phyloP scores from a whole-genome alignment of 441 rosid species.

The Adansonia rubrostipa region DNA sequence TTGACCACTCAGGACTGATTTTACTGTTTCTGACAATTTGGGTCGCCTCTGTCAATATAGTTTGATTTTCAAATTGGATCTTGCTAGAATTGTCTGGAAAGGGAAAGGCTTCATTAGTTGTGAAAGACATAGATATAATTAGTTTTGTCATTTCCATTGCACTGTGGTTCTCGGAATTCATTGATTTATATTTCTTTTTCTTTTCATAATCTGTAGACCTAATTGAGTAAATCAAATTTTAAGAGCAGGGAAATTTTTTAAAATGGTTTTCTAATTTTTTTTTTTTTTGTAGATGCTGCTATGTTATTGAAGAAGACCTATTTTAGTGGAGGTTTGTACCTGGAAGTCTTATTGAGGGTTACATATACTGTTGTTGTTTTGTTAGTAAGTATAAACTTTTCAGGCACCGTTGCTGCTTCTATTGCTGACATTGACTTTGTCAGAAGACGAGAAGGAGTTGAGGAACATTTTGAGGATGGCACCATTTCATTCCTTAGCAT shows the following conservation, averaged over 20 bases:
- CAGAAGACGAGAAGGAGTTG: constrained; percentile 81
- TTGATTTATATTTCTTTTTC: not conserved
- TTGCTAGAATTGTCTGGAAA: not conserved
- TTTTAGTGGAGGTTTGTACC: constrained; percentile 88
- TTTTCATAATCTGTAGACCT: not conserved
- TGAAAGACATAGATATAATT: not conserved
- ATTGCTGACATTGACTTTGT: constrained; percentile 96
- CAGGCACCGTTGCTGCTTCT: constrained; percentile 93
- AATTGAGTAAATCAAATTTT: not conserved
- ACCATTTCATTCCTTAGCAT: constrained; percentile 85
- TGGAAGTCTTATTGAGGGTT: constrained; percentile 19
- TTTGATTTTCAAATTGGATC: constrained; percentile 12
- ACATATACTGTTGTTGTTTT: not conserved
- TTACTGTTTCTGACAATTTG: constrained; percentile 11
- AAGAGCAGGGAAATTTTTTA: not conserved
- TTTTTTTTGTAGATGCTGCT: constrained; percentile 66
- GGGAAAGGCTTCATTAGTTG: not conserved
- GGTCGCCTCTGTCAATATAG: constrained; percentile 1
- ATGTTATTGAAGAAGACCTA: constrained; percentile 80
- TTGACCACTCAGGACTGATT: not conserved
- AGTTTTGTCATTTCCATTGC: not conserved
- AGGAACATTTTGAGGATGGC: constrained; percentile 94
- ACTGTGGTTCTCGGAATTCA: not conserved
- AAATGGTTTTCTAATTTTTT: not conserved
- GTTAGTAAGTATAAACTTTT: constrained; percentile 27